Evolutionary conservation across 495 filamentous ascomycete species (phyloP).

Genomic region (Penicillium canescens): DNA sequence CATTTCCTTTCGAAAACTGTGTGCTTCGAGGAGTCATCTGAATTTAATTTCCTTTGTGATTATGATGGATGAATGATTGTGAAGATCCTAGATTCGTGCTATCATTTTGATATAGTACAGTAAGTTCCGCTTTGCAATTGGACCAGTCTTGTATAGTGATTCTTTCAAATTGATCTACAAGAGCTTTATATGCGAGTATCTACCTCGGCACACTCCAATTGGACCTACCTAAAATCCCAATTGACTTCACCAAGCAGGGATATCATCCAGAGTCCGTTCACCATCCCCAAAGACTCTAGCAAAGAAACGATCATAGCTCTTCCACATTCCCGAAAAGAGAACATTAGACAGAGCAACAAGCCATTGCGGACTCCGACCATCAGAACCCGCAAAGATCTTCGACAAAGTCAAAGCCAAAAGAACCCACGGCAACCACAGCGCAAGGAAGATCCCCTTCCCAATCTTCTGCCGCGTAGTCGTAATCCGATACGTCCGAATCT

Average conservation of each 20-base stretch:
- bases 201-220: background rate
- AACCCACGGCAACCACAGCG: constrained; percentile 61
- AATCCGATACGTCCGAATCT: constrained; percentile 65
- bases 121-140: background rate
- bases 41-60: constrained; percentile 48
- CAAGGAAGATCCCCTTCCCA: constrained; percentile 61
- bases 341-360: constrained; percentile 44
- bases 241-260: constrained; percentile 8
- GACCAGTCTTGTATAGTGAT: background rate
- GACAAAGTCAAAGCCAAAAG: constrained; percentile 46
- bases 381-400: constrained; percentile 55
- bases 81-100: background rate
- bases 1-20: constrained; percentile 44
- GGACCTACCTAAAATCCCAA: background rate
- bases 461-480: constrained; percentile 66
- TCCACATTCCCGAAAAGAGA: constrained; percentile 64
- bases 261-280: constrained; percentile 64
- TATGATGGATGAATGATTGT: constrained; percentile 3
- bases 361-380: constrained; percentile 70
- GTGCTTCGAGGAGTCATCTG: constrained; percentile 37
- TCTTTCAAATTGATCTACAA: background rate
- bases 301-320: constrained; percentile 70
- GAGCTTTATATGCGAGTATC: background rate
- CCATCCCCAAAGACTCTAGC: constrained; percentile 79
- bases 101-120: background rate